Evolutionary conservation across 345 rosid species (phyloP).

Genomic region (Noccaea caerulescens): DNA sequence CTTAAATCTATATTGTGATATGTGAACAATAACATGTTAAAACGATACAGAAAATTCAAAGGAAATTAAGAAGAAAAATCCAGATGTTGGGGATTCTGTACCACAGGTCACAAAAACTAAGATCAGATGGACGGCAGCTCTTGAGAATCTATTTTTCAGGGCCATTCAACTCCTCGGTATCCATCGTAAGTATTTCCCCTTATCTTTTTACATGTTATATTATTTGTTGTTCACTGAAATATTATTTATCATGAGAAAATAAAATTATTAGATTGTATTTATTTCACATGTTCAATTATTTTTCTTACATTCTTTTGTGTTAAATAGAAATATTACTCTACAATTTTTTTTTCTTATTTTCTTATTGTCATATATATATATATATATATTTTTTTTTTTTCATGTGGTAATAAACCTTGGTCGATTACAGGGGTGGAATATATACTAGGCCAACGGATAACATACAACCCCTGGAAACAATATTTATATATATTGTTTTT

Average conservation of each 20-base stretch:
- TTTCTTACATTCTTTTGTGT: too few species aligned
- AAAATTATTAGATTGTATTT: neutral
- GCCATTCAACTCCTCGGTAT: constrained; percentile 55
- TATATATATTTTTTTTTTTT: too few species aligned
- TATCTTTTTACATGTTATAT: neutral
- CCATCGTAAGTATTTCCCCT: constrained; percentile 52
- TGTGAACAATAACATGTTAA: neutral
- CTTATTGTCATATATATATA: too few species aligned
- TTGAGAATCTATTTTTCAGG: constrained; percentile 50
- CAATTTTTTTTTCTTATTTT: too few species aligned
- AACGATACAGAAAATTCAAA: neutral
- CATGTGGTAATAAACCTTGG: too few species aligned
- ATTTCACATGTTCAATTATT: neutral
- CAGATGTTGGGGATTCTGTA: neutral
- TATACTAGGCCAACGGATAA: too few species aligned
- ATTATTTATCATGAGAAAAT: neutral
- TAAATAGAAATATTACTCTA: too few species aligned
- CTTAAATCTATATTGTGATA: neutral
- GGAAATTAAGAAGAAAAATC: neutral
- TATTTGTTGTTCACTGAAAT: neutral
- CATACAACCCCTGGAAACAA: too few species aligned
- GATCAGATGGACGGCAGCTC: constrained; percentile 59
- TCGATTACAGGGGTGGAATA: too few species aligned
- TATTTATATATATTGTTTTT: too few species aligned
- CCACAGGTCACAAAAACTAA: constrained; percentile 39